Conservation (phyloP, 805 yeast species). For the Saturnispora bothae region DNA sequence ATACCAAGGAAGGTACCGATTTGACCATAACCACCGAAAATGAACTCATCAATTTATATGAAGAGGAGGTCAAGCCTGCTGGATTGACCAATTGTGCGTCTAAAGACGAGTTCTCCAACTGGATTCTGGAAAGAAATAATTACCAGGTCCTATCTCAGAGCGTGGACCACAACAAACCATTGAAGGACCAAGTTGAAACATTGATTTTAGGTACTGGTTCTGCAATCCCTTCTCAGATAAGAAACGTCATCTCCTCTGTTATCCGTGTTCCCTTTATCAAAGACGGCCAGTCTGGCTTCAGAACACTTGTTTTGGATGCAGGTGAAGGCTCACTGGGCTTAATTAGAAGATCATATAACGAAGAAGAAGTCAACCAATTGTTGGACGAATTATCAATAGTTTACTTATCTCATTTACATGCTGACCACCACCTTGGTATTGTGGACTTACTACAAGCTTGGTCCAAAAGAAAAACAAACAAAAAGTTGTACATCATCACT, state of each 20-base stretch:
- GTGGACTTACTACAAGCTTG: slow-evolving; percentile 61
- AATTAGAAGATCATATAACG: slow-evolving; percentile 50
- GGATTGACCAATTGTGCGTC: slow-evolving; percentile 8
- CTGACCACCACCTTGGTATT: slow-evolving; percentile 91
- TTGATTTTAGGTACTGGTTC: slow-evolving; percentile 89
- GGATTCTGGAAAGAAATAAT: slow-evolving; percentile 5
- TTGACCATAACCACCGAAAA: slow-evolving; percentile 15
- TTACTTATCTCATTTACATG: slow-evolving; percentile 84
- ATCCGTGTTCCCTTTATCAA: slow-evolving; percentile 52
- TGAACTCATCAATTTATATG: slow-evolving; percentile 20
- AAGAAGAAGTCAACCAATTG: slow-evolving; percentile 29
- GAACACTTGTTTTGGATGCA: slow-evolving; percentile 69
- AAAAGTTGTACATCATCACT: slow-evolving; percentile 44
- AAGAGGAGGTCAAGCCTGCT: slow-evolving; percentile 17
- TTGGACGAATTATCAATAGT: slow-evolving; percentile 55
- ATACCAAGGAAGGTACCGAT: slow-evolving; percentile 5
- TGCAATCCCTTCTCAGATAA: slow-evolving; percentile 71
- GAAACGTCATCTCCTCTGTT: slow-evolving; percentile 78
- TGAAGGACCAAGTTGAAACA: slow-evolving; percentile 48
- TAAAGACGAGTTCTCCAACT: slow-evolving; percentile 9
- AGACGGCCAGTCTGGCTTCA: slow-evolving; percentile 15
- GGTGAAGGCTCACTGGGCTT: slow-evolving; percentile 88
- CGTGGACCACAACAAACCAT: slow-evolving; percentile 17
- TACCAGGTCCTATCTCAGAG: slow-evolving; percentile 2
- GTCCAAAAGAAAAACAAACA: slow-evolving; percentile 28